Base-by-base conservation (phyloP, 805 yeast species). In the Candida michaelii region DNA sequence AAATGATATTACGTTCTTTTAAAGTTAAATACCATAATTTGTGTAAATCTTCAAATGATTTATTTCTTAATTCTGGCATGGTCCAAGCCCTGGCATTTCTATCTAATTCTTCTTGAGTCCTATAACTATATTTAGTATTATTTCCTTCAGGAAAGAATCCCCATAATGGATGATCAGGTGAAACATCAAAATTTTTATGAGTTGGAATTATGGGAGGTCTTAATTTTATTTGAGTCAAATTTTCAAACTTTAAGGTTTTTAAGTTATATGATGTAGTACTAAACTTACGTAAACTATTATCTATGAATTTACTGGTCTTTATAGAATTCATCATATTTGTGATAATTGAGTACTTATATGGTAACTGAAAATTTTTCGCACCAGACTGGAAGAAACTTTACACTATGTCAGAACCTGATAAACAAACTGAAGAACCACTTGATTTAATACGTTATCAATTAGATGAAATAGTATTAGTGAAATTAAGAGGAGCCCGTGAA, bases 81-180 rank as follows among this genome's bases (percentile, higher is more conserved):
- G 84, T 67, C 99, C 99, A 93, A 4, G 93, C 69, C 54, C 96
- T 76, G 12, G 93, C 82, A 8, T 70, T 66, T 21, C 62, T 58
- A 27, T 67, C 66, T 39, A 76, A 69, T 21, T 80, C 55, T 16
- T 82, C 86, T 2, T 75, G 63, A 1, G 71, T 59, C 52, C 97
- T 77, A 46, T 85, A 65, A 46, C 82, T 79, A 7, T 52, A 43
- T 54, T 75, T 71, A 44, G 81, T 73, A 30, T 85, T 76, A 49
- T 60, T 59, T 4, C 72, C 75, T 3, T 58, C 59, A 10, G 66
- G 63, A 69, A 91, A 93, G 61, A 93, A 93, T 54, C 86, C 90
- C 96, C 97, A 93, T 49, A 93, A 73, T 23, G 98, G 99, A 65
- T 93, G 99, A 60, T 85, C 85, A 4, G 84, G 91, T 11, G 80